A percentile compares a stretch with the other conserved stretches of the same genome.
These are phyloP conservation scores for Thalassiosira exigua DNA, from an alignment of 352 stramenopile species.

Conservation along the genomic window DNA sequence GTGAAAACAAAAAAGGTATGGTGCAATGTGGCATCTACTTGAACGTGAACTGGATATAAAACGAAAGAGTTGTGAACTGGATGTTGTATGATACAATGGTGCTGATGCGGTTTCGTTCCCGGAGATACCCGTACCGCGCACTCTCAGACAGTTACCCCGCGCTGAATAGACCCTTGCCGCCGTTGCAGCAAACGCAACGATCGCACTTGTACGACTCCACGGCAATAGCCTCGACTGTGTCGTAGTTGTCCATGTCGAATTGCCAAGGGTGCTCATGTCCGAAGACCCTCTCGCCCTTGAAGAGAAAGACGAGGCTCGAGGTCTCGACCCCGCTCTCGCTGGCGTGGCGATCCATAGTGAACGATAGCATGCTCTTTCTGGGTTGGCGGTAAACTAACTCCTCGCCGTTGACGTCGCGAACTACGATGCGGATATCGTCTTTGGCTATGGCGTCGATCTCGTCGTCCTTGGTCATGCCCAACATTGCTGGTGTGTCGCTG, in stretches of 20 bases:
- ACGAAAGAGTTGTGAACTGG: no score
- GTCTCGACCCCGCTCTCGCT: constrained; percentile 4
- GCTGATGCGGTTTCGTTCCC: constrained; percentile 10
- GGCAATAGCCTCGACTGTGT: constrained; percentile 5
- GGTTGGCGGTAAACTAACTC: neutral
- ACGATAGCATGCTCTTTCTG: constrained; percentile 8
- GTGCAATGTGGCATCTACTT: no score
- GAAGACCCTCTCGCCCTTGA: constrained; percentile 16
- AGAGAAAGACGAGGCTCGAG: constrained; percentile 17
- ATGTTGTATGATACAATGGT: no score
- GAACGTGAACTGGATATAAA: no score
- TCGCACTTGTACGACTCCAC: constrained; percentile 7
- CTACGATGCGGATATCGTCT: neutral
- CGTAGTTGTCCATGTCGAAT: constrained; percentile 5
- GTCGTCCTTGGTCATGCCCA: neutral
- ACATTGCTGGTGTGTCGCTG: neutral
- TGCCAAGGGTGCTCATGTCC: constrained; percentile 16
- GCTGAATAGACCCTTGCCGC: neutral
- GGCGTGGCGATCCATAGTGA: constrained; percentile 4
- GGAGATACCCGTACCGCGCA: neutral
- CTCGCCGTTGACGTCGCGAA: neutral
- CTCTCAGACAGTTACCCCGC: constrained; percentile 1
- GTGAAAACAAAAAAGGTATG: no score
- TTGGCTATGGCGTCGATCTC: neutral
- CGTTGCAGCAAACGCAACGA: constrained; percentile 20